A percentile compares a stretch with the other conserved stretches of the same genome.
These are phyloP conservation scores for Luffa acutangula DNA, from an alignment of 306 rosid species.

Conservation along the genomic window DNA sequence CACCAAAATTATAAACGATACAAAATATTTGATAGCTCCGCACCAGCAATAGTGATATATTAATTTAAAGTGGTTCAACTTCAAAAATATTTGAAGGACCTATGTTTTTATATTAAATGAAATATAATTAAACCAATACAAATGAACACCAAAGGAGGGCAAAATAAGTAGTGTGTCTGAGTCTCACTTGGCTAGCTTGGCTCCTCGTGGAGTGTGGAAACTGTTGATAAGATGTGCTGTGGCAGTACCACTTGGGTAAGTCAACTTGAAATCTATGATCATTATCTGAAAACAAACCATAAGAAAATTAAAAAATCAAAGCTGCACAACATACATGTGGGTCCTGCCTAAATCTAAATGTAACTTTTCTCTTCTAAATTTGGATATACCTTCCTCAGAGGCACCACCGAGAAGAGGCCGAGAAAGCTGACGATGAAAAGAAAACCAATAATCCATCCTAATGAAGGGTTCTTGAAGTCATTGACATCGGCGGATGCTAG, in stretches of 20 bases:
- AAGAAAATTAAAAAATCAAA: not conserved
- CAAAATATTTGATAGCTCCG: not conserved
- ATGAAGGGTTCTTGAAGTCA: constrained; percentile 8
- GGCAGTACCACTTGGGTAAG: constrained; percentile 96
- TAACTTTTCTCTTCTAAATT: not conserved
- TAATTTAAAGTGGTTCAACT: not conserved
- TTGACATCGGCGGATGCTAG: not conserved
- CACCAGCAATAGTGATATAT: not conserved
- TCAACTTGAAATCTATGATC: constrained; percentile 85
- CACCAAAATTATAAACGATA: not conserved
- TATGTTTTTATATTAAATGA: not conserved
- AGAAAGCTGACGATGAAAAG: constrained; percentile 12
- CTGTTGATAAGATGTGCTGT: constrained; percentile 93
- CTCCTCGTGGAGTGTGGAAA: constrained; percentile 71
- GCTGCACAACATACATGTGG: not conserved
- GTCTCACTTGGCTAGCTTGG: constrained; percentile 80
- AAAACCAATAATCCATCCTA: constrained; percentile 9
- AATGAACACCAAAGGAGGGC: not conserved
- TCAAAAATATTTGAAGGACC: not conserved
- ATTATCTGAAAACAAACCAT: constrained; percentile 45
- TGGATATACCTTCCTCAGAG: constrained; percentile 7
- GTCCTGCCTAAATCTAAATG: not conserved
- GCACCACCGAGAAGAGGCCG: constrained; percentile 9
- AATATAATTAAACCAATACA: not conserved
- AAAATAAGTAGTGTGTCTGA: not conserved